Base-by-base conservation (phyloP, 495 filamentous ascomycete species). In the Neurospora tetraspora region DNA sequence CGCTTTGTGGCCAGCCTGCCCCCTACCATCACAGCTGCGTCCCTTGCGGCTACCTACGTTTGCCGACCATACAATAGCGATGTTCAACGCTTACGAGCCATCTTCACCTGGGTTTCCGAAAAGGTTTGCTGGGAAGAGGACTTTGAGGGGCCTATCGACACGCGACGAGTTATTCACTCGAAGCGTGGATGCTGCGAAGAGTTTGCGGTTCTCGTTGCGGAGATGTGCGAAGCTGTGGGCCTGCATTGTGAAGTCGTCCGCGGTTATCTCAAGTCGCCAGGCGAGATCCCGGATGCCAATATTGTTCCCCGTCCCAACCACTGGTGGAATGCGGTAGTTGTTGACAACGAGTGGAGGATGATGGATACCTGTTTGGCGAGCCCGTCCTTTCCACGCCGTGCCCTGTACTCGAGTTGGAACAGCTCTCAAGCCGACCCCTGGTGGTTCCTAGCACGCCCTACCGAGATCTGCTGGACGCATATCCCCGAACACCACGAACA, bases 91-190 rank as follows among this genome's bases (percentile, higher is more conserved):
- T 85, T 98, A 5, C 88, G 96, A 27, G 94, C 96, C 1, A 97
- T 98, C 69, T 99, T 97, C 78, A 97, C 91, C 11, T 99, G 95
- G 94, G 93, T 97, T 37, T 89, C 94, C 23, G 96, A 98, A 79
- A 96, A 96, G 77, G 89, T 99, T 69, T 88, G 88, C n/a, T 99
- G 96, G 95, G 96, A 99, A 68, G 94, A 97, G 76, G 92, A 93
- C 65, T 93, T 93, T 73, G 94, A 97, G 76, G 83, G 86, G 18
- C 83, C 88, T 20, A 85, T 97, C 31, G 94, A 99, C 78, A 88
- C 93, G 14, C 87, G 91, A 72, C 86, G 91, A 69, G 92, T 97
- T 3, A 88, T 99, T 53, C 93, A 95, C 72, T 90, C 88, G 36
- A 93, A 91, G 77, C 86, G 96, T 72, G 96, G 91, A 11, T 96